A percentile compares a stretch with the other conserved stretches of the same genome.
These are phyloP conservation scores for Balansia obtecta DNA, from an alignment of 2,329 filamentous ascomycete species.

Conservation along the genomic window DNA sequence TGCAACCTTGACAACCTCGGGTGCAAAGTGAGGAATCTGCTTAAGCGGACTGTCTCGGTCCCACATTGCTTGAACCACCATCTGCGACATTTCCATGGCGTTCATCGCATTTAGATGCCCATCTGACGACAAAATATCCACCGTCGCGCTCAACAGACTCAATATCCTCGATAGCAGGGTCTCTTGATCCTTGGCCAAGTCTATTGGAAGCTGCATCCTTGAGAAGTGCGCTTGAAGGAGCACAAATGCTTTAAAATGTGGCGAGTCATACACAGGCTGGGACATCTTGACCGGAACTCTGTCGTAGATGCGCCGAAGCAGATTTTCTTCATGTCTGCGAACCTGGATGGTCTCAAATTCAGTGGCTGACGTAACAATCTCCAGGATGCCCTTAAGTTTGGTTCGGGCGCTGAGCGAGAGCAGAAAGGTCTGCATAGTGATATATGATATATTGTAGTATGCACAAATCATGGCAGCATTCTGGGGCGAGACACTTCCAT, in stretches of 20 bases:
- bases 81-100: constrained; percentile 98
- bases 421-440: constrained; percentile 98
- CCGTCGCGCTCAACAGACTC: constrained; percentile 78
- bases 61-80: constrained; percentile 99
- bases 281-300: constrained; percentile 92
- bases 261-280: constrained; percentile 75
- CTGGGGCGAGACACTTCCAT: constrained; percentile 76
- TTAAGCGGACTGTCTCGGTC: constrained; percentile 93
- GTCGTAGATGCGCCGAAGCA: constrained; percentile 87
- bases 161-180: constrained; percentile 73
- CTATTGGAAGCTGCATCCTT: constrained; percentile 88
- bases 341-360: constrained; percentile 96
- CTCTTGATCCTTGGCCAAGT: constrained; percentile 93
- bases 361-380: constrained; percentile 92
- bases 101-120: constrained; percentile 95
- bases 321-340: constrained; percentile 76
- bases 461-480: constrained; percentile 97
- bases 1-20: constrained; percentile 70
- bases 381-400: constrained; percentile 91
- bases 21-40: constrained; percentile 90
- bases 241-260: constrained; percentile 97
- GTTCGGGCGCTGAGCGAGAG: constrained; percentile 79
- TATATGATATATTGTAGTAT: constrained; percentile 98
- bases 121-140: constrained; percentile 91
- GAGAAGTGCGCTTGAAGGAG: constrained; percentile 95